phyloP scores from a whole-genome alignment of 2,329 filamentous ascomycete species.

The Penicillium sp. region DNA sequence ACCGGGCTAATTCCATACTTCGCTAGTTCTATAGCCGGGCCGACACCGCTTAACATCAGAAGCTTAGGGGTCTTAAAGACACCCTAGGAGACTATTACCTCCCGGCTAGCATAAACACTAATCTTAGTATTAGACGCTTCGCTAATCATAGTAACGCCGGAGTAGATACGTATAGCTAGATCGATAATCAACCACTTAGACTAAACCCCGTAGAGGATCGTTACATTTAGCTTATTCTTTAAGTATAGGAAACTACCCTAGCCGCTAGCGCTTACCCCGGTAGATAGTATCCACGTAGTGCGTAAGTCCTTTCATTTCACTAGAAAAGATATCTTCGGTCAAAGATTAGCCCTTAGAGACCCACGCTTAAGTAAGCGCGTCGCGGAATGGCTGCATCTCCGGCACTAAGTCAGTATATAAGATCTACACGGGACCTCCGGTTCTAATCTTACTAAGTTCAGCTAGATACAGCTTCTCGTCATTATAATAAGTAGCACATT shows the following conservation, averaged over 20 bases:
- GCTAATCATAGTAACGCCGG: constrained; percentile 52
- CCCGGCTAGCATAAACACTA: constrained; percentile 50
- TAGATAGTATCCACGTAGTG: constrained; percentile 59
- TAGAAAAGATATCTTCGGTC: constrained; percentile 58
- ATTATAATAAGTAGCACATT: constrained; percentile 59
- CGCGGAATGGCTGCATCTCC: constrained; percentile 8
- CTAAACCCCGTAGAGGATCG: constrained; percentile 49
- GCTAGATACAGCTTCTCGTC: constrained; percentile 50
- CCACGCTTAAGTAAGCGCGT: constrained; percentile 53
- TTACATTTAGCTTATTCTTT: constrained; percentile 56
- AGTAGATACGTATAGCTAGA: constrained; percentile 38
- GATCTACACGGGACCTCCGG: constrained; percentile 55
- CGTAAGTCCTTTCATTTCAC: constrained; percentile 55
- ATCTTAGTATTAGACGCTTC: constrained; percentile 40
- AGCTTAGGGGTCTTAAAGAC: constrained; percentile 55
- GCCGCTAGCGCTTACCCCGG: constrained; percentile 56
- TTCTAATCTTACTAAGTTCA: constrained; percentile 53
- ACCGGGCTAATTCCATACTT: constrained; percentile 31
- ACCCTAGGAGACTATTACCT: constrained; percentile 53
- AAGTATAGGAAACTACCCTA: constrained; percentile 55
- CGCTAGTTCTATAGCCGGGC: constrained; percentile 32
- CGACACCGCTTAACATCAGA: constrained; percentile 51
- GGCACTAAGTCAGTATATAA: constrained; percentile 37
- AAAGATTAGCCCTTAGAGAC: constrained; percentile 52
- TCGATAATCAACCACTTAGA: constrained; percentile 60